phyloP scores from a whole-genome alignment of 352 stramenopile species.

The Globisporangium rhizosaccharum region DNA sequence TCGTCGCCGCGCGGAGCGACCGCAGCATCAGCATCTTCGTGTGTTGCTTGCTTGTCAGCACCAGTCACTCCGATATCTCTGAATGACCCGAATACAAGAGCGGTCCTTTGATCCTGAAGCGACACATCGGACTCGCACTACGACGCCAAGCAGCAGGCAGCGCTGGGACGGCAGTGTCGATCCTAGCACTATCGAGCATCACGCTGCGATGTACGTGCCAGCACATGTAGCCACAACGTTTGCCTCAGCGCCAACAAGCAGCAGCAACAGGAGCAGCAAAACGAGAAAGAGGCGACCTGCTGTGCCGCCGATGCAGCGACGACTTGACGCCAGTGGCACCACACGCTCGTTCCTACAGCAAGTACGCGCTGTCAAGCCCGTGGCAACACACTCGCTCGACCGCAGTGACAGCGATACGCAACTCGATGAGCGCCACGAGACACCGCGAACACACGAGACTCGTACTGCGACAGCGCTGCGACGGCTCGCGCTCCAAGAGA shows the following conservation, averaged over 20 bases:
- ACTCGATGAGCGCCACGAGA: slow-evolving; percentile 7
- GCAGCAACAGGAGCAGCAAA: neutral
- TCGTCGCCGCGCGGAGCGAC: neutral
- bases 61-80: neutral
- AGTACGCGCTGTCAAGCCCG: neutral
- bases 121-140: neutral
- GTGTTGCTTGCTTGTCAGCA: neutral
- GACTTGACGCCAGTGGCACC: neutral
- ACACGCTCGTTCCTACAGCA: neutral
- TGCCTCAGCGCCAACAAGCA: no score
- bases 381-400: neutral
- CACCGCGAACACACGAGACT: neutral
- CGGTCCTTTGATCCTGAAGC: neutral
- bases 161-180: neutral
- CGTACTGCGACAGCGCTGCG: neutral
- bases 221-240: neutral
- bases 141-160: neutral
- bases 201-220: neutral
- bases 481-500: slow-evolving; percentile 4
- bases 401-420: neutral
- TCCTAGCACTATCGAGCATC: neutral
- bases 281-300: neutral
- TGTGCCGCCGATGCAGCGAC: neutral
- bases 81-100: neutral
- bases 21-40: neutral